Evolutionary conservation across 257 asterid genomes (phyloP).

Genomic region (Solanum chmielewskii): DNA sequence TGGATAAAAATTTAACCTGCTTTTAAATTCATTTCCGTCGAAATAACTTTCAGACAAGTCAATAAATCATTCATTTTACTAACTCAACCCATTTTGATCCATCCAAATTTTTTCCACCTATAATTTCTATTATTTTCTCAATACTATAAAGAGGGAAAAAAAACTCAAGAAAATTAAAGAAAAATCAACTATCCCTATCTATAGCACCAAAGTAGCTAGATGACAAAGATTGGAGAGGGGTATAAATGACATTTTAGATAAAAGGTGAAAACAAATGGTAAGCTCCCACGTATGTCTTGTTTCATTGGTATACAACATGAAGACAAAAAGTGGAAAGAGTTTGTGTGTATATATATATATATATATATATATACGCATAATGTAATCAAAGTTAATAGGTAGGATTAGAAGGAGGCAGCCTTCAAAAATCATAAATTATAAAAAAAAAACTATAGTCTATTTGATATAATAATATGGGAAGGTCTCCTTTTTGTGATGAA

Average conservation of each 20-base stretch:
- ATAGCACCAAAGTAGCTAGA: neutral
- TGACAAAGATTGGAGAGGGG: conserved; percentile 3
- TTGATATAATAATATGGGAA: conserved; percentile 37
- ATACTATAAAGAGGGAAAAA: neutral
- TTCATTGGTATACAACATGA: conserved; percentile 23
- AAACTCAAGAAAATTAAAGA: neutral
- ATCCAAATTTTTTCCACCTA: neutral
- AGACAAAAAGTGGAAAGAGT: conserved; percentile 15
- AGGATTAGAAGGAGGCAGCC: conserved; percentile 41
- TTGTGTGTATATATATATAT: neutral
- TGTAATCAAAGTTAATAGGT: conserved; percentile 34
- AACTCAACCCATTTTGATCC: neutral
- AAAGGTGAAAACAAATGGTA: conserved; percentile 2
- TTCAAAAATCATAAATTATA: conserved; percentile 1
- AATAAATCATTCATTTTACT: neutral
- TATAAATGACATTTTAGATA: neutral
- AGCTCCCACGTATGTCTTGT: conserved; percentile 5
- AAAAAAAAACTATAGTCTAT: conserved; percentile 14
- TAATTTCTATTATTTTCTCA: neutral
- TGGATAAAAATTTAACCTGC: neutral
- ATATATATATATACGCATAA: conserved; percentile 11
- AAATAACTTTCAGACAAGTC: neutral
- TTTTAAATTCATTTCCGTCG: neutral
- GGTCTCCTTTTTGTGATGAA: conserved; percentile 59
- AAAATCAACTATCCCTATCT: neutral